These are phyloP conservation scores for Scutellaria baicalensis DNA, from an alignment of 257 asterid genomes.

Conservation along the genomic window DNA sequence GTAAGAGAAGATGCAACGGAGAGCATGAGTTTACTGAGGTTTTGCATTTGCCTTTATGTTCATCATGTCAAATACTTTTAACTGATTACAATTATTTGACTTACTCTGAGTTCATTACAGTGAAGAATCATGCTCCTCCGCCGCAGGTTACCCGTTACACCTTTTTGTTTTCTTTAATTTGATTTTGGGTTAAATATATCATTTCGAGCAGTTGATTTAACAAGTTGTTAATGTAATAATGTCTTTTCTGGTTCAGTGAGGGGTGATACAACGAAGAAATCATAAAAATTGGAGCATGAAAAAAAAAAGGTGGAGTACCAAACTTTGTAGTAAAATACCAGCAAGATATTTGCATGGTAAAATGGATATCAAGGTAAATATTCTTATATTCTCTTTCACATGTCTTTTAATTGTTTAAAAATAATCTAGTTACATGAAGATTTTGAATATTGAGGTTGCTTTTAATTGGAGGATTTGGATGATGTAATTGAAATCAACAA, in stretches of 20 bases:
- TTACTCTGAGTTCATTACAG: slow-evolving; percentile 33
- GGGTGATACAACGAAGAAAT: slow-evolving; percentile 31
- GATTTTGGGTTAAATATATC: too few relatives aligned
- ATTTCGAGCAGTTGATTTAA: neutral
- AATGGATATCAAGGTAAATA: slow-evolving; percentile 28
- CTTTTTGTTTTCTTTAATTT: too few relatives aligned
- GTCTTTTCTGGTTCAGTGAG: slow-evolving; percentile 29
- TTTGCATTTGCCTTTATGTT: slow-evolving; percentile 18
- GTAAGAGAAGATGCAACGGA: slow-evolving; percentile 35
- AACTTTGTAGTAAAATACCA: neutral
- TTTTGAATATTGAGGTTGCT: neutral
- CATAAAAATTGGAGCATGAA: slow-evolving; percentile 16
- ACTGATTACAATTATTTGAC: slow-evolving; percentile 18
- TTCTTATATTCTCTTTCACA: neutral
- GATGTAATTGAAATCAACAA: neutral
- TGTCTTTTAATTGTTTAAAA: neutral
- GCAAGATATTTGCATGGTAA: neutral
- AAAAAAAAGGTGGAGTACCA: neutral
- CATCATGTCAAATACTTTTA: neutral
- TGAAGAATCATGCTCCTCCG: slow-evolving; percentile 67
- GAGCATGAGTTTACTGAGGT: slow-evolving; percentile 52
- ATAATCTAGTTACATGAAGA: neutral
- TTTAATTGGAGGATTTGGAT: neutral
- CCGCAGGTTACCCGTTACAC: slow-evolving; percentile 55
- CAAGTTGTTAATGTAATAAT: neutral